phyloP scores from a whole-genome alignment of 495 filamentous ascomycete species.

The Cladorrhinum samala region DNA sequence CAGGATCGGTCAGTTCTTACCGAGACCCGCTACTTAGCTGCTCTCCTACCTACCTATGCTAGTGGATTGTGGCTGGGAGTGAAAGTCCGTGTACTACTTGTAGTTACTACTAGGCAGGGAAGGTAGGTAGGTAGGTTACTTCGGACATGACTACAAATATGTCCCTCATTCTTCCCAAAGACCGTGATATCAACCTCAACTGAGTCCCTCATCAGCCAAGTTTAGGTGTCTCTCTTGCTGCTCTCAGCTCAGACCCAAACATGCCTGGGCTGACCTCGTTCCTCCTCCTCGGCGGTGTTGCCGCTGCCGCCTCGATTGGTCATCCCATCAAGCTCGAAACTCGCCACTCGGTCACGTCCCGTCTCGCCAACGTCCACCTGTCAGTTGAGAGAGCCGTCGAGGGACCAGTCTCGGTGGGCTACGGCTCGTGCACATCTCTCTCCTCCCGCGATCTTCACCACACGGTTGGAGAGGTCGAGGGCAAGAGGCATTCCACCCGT shows the following conservation, averaged over 20 bases:
- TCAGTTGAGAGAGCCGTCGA: conserved; percentile 21
- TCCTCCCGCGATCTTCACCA: conserved; percentile 26
- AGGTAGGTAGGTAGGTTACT: too few species aligned
- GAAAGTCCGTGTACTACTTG: too few species aligned
- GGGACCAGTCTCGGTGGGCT: conserved; percentile 33
- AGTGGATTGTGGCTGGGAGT: too few species aligned
- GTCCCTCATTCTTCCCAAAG: too few species aligned
- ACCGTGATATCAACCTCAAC: too few species aligned
- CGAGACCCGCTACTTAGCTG: too few species aligned
- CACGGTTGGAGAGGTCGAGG: conserved; percentile 19
- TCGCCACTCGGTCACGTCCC: conserved; percentile 32
- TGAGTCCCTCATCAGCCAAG: too few species aligned
- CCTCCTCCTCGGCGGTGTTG: conserved; percentile 10
- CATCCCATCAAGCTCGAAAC: conserved; percentile 35
- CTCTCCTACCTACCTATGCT: too few species aligned
- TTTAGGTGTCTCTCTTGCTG: too few species aligned
- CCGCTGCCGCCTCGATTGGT: conserved; percentile 7
- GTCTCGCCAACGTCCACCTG: conserved; percentile 41
- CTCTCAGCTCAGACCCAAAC: background rate
- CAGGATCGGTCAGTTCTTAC: too few species aligned
- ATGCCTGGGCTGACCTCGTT: conserved; percentile 4
- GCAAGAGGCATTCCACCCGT: conserved; percentile 20
- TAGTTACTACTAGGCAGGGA: too few species aligned
- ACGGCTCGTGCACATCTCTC: conserved; percentile 30
- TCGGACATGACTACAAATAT: too few species aligned